Evolutionary conservation across 2,329 filamentous ascomycete species (phyloP).

Genomic region (Claviceps sp.): DNA sequence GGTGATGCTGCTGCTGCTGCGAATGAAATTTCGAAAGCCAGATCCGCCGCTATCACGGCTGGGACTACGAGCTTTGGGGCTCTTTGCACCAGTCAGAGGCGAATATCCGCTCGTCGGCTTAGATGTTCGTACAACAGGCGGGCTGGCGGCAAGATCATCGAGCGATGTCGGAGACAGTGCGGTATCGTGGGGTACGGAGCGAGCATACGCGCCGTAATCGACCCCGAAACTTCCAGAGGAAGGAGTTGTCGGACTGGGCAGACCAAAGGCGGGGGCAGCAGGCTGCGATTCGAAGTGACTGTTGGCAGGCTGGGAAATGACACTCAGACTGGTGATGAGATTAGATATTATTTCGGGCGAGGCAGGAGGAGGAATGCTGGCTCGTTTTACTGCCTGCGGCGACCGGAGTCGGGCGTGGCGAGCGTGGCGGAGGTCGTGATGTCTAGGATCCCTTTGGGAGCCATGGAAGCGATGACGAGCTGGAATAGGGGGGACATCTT

Average conservation of each 20-base stretch:
- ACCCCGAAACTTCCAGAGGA: slow-evolving; percentile 49
- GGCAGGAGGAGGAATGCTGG: slow-evolving; percentile 27
- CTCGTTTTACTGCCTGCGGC: slow-evolving; percentile 1
- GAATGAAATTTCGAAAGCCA: slow-evolving; percentile 47
- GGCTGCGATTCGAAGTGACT: slow-evolving; percentile 53
- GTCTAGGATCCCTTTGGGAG: background rate
- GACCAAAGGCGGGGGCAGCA: slow-evolving; percentile 25
- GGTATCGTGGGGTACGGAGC: slow-evolving; percentile 35
- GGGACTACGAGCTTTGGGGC: slow-evolving; percentile 32
- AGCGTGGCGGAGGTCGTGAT: slow-evolving; percentile 4
- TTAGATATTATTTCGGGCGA: slow-evolving; percentile 59
- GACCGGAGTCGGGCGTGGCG: slow-evolving; percentile 7
- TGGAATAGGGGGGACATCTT: slow-evolving; percentile 20
- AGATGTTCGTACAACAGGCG: slow-evolving; percentile 68
- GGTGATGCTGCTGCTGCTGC: slow-evolving; percentile 27
- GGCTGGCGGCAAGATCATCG: slow-evolving; percentile 45
- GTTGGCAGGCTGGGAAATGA: slow-evolving; percentile 53
- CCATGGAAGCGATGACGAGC: slow-evolving; percentile 8
- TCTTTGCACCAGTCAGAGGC: slow-evolving; percentile 51
- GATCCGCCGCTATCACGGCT: slow-evolving; percentile 32
- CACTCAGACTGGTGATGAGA: slow-evolving; percentile 56
- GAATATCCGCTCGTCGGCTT: slow-evolving; percentile 70
- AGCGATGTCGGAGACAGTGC: slow-evolving; percentile 33
- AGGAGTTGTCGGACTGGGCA: slow-evolving; percentile 24
- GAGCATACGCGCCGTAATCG: slow-evolving; percentile 56